Percentiles rank a stretch among this genome's conserved stretches.
These are phyloP conservation scores for Aureobasidium subglaciale DNA, from an alignment of 2,329 filamentous ascomycete species.

Conservation along the genomic window DNA sequence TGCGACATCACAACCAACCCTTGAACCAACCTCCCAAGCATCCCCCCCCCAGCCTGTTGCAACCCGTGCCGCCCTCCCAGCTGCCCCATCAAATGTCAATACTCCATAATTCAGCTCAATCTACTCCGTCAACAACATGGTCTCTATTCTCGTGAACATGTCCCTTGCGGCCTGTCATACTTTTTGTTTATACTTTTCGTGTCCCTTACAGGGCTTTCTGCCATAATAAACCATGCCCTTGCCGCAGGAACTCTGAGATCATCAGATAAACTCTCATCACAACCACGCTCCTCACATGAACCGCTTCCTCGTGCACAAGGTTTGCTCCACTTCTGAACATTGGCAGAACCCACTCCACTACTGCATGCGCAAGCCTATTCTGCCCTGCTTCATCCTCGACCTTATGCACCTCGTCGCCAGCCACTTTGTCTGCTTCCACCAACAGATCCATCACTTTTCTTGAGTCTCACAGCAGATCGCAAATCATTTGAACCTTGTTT, in stretches of 20 bases:
- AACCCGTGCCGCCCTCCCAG: not conserved
- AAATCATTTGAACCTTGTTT: conserved; percentile 22
- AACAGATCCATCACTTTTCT: conserved; percentile 44
- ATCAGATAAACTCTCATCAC: not conserved
- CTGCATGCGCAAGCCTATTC: not conserved
- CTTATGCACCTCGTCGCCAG: not conserved
- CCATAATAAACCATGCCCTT: conserved; percentile 2
- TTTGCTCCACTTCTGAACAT: conserved; percentile 3
- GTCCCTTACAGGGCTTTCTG: not conserved
- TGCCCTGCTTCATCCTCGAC: not conserved
- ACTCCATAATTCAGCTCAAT: conserved; percentile 1
- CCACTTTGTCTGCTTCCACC: not conserved
- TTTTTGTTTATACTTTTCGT: not conserved
- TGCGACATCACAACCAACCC: conserved; percentile 3
- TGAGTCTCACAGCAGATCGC: conserved; percentile 26
- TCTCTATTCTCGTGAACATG: not conserved
- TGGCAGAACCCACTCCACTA: not conserved
- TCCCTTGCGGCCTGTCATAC: not conserved
- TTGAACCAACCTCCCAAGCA: no score
- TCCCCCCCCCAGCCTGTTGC: not conserved
- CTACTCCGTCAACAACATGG: not conserved
- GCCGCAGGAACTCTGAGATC: not conserved
- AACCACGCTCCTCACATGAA: not conserved
- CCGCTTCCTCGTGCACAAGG: not conserved
- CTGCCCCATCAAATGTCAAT: not conserved